Percentiles rank a stretch among this genome's conserved stretches.
These are phyloP conservation scores for Rhododendron kiyosumense DNA, from an alignment of 148 eudicot genomes.

Conservation along the genomic window DNA sequence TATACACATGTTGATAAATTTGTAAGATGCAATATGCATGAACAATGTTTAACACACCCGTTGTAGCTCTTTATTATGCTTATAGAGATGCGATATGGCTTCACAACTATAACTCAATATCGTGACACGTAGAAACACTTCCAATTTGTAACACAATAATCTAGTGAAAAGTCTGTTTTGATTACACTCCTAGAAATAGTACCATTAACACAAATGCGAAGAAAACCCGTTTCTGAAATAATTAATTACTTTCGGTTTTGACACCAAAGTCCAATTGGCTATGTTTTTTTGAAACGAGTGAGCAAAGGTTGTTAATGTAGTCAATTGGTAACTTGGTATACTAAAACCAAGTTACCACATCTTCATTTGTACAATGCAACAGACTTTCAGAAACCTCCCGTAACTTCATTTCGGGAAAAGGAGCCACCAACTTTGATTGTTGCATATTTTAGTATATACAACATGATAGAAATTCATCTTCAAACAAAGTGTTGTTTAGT, in stretches of 20 bases:
- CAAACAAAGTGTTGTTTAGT: neutral
- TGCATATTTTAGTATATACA: neutral
- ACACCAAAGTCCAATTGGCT: neutral
- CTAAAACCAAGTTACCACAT: neutral
- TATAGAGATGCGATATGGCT: neutral
- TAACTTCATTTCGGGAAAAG: neutral
- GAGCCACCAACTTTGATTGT: neutral
- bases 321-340: neutral
- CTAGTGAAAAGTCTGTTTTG: neutral
- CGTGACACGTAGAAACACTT: neutral
- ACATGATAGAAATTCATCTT: neutral
- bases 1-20: neutral
- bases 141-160: neutral
- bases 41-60: neutral
- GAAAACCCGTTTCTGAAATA: neutral
- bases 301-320: neutral
- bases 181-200: neutral
- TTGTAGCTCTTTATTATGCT: neutral
- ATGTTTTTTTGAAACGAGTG: neutral
- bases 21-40: neutral
- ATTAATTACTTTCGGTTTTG: neutral
- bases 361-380: neutral
- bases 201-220: neutral
- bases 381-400: neutral
- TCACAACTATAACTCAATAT: neutral